Base-by-base conservation (phyloP, 2,329 filamentous ascomycete species). In the Aspergillus sp. region DNA sequence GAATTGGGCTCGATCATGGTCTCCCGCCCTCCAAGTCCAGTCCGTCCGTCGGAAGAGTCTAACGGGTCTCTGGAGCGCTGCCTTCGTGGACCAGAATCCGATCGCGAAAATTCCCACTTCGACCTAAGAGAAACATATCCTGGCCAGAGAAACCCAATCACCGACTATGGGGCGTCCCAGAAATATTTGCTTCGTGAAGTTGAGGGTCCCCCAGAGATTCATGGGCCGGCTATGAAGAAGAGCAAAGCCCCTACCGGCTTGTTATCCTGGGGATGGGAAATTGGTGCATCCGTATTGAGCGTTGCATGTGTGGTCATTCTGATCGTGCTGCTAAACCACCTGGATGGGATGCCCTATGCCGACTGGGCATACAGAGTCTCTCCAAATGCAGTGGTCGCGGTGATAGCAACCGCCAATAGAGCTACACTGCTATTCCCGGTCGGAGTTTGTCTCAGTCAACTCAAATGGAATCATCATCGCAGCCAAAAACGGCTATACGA, bases 391-490 rank as follows among this genome's bases (percentile, higher is more conserved):
- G 58, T 60, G 6, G 52, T 66, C 30, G 61, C 64, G 17, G 61
- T 65, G 8, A 30, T 66, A 17, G 61, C 64, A 39, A 64, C 64
- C 8, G 58, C 58, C 19, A 61, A 41, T 23, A 50, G 49, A 15
- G 58, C 62, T 21, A 50, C 50, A 17, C 47, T 66, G 50, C 61
- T 64, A 60, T 52, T 59, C 38, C 47, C 62, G 17, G 60, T 66
- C 4, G 58, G 60, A 30, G 32, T 56, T 19, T 66, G 63, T 30
- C 59, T 66, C 38, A 61, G 43, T 19, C 64, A 66, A 48, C 59
- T 51, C 12, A 66, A 66, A 53, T 66, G 64, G 64, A 57, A 64
- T 38, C 30, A 66, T 32, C 65, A 63, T 41, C 59, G 57, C 50
- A 50, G 55, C 15, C 41, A 43, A 3, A 47, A 45, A 28, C 60